A percentile compares a stretch with the other conserved stretches of the same genome.
phyloP scores from a whole-genome alignment of 169 alveolate genomes.

The Blepharisma undulans region DNA sequence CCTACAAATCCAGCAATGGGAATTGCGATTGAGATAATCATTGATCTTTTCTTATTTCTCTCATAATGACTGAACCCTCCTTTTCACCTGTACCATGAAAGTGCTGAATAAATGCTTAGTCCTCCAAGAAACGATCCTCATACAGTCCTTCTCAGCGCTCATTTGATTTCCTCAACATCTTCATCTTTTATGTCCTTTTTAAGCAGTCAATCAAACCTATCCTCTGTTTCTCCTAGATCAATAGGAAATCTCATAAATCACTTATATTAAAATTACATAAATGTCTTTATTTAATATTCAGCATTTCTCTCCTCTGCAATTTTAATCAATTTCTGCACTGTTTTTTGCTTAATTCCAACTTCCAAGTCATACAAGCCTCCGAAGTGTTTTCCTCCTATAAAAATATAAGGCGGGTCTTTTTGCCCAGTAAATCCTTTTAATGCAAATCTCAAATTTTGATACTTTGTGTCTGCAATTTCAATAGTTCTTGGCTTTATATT shows the following conservation, averaged over 20 bases:
- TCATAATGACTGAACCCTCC: background rate
- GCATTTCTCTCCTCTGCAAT: background rate
- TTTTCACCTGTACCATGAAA: background rate
- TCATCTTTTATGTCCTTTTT: background rate
- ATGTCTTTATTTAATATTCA: background rate
- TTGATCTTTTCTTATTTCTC: background rate
- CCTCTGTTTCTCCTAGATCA: background rate
- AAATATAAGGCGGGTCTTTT: slow-evolving; percentile 29
- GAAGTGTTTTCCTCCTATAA: slow-evolving; percentile 32
- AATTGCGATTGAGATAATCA: background rate
- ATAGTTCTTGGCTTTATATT: background rate
- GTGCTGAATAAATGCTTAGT: background rate
- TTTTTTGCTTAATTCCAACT: background rate
- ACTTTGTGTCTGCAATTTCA: background rate
- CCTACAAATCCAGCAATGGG: background rate
- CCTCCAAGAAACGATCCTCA: background rate
- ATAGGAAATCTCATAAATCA: background rate
- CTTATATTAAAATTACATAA: background rate
- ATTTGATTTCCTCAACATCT: background rate
- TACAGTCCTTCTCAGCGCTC: background rate
- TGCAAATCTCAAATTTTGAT: background rate
- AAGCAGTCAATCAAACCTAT: background rate
- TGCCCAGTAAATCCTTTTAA: slow-evolving; percentile 16
- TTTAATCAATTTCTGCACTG: background rate
- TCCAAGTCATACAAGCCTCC: slow-evolving; percentile 39